Evolutionary conservation across 306 rosid species (phyloP), one percentile per base, ranked within the genome.

Genomic region (Ochetophila trinervis): DNA sequence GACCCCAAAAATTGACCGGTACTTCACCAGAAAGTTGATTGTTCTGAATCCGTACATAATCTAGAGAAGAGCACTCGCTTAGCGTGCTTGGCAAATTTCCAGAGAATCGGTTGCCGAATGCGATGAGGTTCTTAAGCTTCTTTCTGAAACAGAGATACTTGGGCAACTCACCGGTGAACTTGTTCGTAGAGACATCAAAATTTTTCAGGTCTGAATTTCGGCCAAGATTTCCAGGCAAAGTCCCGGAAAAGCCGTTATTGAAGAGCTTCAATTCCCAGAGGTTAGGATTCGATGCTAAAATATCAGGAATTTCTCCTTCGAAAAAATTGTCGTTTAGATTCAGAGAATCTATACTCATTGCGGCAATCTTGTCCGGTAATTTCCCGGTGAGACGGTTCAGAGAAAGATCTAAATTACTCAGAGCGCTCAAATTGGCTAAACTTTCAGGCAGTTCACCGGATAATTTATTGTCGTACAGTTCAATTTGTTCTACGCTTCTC

Each of bases 241-340:
- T 45, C 5, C 96, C 96, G 0, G 84, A 79, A 42, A 93, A 88
- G 73, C 83, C 84, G 82, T 93, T 93, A 66, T 93, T 90, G 69
- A 87, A 93, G 76, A 90, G 80, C 19, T 60, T 74, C 63, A 93
- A 44, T 4, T 50, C 13, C 1, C 6, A 4, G 24, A 93, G 80
- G 24, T 86, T 68, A 5, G 83, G 79, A 60, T 78, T 90, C 1
- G 72, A 61, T 58, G 88, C 85, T 54, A 93, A 55, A 69, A 53
- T 76, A 16, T 16, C 71, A 0, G 96, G 97, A 42, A 90, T 37
- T 72, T 82, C 77, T 12, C 99, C 99, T 6, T 66, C 30, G 5
- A 93, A 78, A 22, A 90, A 51, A 52, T 93, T 93, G 23, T 93
- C 97, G 63, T 80, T 86, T 32, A 93, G 81, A 53, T 74, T 47